Conservation (phyloP, 345 rosid species). For the Toxicodendron radicans region DNA sequence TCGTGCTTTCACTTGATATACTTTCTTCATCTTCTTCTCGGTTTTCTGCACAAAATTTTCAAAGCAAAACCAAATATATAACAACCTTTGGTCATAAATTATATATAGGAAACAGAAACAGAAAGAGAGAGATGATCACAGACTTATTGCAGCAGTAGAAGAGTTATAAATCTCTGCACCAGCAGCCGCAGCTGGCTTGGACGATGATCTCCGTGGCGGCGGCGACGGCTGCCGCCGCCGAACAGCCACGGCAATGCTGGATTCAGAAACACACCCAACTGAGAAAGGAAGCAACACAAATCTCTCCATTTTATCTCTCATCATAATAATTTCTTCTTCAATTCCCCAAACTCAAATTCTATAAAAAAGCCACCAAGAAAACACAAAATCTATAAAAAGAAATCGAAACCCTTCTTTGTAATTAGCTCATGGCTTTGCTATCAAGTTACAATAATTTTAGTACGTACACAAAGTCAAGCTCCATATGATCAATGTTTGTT, state of each 20-base stretch:
- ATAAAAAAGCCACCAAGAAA: too few species aligned
- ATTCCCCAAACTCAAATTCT: background rate
- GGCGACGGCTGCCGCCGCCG: slow-evolving; percentile 4
- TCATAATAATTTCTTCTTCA: slow-evolving; percentile 23
- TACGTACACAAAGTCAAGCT: slow-evolving; percentile 26
- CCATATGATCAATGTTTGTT: slow-evolving; percentile 15
- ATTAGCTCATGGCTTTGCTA: slow-evolving; percentile 31
- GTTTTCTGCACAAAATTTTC: slow-evolving; percentile 23
- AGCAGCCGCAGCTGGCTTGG: slow-evolving; percentile 10
- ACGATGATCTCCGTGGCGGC: slow-evolving; percentile 16
- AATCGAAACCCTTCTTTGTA: too few species aligned
- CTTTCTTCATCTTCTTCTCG: slow-evolving; percentile 50
- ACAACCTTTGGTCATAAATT: background rate
- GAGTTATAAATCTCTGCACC: background rate
- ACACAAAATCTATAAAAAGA: too few species aligned
- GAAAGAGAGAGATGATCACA: slow-evolving; percentile 10
- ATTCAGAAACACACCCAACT: slow-evolving; percentile 67
- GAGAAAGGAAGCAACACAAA: slow-evolving; percentile 81
- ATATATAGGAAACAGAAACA: background rate
- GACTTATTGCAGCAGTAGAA: slow-evolving; percentile 38
- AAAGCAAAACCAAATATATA: background rate
- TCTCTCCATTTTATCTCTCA: slow-evolving; percentile 83
- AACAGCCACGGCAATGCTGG: slow-evolving; percentile 58
- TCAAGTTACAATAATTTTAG: slow-evolving; percentile 38
- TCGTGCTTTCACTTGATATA: slow-evolving; percentile 38